Conservation (phyloP, 768 basidiomycete species). For the Termitomyces sp. region DNA sequence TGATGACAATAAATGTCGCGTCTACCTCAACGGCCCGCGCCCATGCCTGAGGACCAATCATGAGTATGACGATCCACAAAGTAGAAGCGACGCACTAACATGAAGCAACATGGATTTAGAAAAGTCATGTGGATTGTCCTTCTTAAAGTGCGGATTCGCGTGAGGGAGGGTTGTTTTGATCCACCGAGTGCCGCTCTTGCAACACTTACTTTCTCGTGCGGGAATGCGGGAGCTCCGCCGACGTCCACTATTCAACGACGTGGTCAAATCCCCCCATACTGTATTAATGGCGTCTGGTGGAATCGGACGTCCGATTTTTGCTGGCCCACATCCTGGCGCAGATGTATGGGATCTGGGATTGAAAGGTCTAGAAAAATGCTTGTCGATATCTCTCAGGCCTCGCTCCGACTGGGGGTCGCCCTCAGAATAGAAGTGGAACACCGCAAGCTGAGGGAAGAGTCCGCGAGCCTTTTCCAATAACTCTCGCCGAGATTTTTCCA, state of each 20-base stretch:
- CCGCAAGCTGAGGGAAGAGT: conserved; percentile 3
- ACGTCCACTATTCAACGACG: neutral
- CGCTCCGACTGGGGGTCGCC: neutral
- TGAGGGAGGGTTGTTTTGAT: neutral
- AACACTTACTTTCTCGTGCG: neutral
- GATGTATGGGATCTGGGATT: neutral
- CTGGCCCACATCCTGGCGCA: neutral
- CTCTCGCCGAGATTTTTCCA: neutral
- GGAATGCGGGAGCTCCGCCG: conserved; percentile 1
- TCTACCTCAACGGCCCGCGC: conserved; percentile 8
- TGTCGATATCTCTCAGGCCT: neutral
- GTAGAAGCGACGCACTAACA: neutral
- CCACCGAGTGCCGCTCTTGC: neutral
- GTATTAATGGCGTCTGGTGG: neutral
- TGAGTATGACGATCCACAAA: neutral
- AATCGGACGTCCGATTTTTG: neutral
- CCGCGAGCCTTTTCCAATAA: neutral
- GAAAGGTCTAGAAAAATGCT: neutral
- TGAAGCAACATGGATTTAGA: neutral
- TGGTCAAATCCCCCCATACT: neutral
- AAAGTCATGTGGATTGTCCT: neutral
- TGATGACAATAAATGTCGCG: conserved; percentile 11
- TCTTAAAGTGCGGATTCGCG: neutral
- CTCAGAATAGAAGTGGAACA: conserved; percentile 6
- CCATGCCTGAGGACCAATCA: conserved; percentile 12